Conservation (phyloP, 2,329 filamentous ascomycete genomes). For the Ceratocystis diversiconidia region DNA sequence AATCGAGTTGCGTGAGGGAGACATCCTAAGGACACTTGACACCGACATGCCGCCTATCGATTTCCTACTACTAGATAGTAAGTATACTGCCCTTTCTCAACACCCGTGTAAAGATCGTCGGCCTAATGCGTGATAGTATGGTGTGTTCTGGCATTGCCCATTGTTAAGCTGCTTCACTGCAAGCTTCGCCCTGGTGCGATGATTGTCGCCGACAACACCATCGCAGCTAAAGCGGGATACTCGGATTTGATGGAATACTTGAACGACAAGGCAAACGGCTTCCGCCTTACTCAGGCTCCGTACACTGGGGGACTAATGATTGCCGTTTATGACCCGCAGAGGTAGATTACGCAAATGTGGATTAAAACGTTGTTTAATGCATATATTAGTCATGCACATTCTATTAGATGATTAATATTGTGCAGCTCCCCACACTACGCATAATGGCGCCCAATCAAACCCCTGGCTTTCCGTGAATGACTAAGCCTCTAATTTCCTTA, state of each 20-base stretch:
- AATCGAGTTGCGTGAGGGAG: constrained; percentile 44
- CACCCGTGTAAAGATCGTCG: not conserved
- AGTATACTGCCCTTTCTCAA: constrained; percentile 23
- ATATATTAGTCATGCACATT: too few relatives aligned
- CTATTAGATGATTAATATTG: too few relatives aligned
- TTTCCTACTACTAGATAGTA: constrained; percentile 46
- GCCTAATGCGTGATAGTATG: too few relatives aligned
- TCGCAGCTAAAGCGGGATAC: constrained; percentile 28
- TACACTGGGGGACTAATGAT: too few relatives aligned
- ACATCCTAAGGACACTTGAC: constrained; percentile 40
- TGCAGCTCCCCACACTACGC: too few relatives aligned
- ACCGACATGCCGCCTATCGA: constrained; percentile 37
- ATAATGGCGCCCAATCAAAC: too few relatives aligned
- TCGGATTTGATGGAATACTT: constrained; percentile 35
- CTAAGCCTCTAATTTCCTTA: too few relatives aligned
- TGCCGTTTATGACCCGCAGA: too few relatives aligned
- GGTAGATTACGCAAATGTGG: too few relatives aligned
- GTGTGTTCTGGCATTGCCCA: constrained; percentile 34
- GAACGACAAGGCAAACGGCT: constrained; percentile 33
- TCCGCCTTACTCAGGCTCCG: constrained; percentile 22
- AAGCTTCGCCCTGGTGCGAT: constrained; percentile 33
- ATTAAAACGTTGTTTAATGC: too few relatives aligned
- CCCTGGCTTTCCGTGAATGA: too few relatives aligned
- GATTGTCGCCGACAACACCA: constrained; percentile 37
- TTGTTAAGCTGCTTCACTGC: constrained; percentile 33